Evolutionary conservation across 2,329 filamentous ascomycete species (phyloP), one percentile per base, ranked within the genome.

Genomic region (Diaporthe ampelina): DNA sequence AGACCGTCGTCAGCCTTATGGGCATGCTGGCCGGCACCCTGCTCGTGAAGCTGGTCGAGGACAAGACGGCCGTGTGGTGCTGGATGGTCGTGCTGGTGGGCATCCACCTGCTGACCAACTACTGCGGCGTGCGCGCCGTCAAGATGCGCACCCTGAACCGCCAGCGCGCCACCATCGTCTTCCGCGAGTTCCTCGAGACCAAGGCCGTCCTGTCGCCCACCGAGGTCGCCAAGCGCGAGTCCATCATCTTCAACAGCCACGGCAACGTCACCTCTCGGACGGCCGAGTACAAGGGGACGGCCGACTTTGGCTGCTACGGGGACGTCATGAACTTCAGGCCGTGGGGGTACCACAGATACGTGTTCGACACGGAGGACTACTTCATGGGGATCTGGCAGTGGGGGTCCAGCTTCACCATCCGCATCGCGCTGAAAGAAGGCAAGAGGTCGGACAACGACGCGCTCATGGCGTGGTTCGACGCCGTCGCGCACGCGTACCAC

Each of bases 1-100:
- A 98, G 84, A 98, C 96, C 0, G 91, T 98, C 26, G 94, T 99
- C 73, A 96, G 94, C 2, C 87, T 98, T 35, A 76, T 98, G 45
- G 97, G 97, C 2, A 95, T 98, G 90, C 88, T 98, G 69, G 91
- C 90, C 19, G 97, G 97, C 0, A 97, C 93, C 63, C 75, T 97
- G 2, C 91, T 98, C 19, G 94, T 98, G 24, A 93, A 93, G 45
- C 86, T 90, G 76, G 91, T 98, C 29, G 90, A 93, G 69, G 91
- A 92, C 65, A 91, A 92, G 73, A 82, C 87, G 19, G 91, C 92
- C 13, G 97, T 97, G 50, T 95, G 95, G 90, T 86, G 85, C 61
- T 87, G 92, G 73, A 91, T 98, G 84, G 83, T 95, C 0, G 76
- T 90, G 3, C 89, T 98, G 26, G 89, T 98, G 21, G 86, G 90